Percentiles rank a stretch among this genome's conserved stretches.
These are phyloP conservation scores for Metschnikowia bowlesiae DNA, from an alignment of 805 yeast species.

Conservation along the genomic window DNA sequence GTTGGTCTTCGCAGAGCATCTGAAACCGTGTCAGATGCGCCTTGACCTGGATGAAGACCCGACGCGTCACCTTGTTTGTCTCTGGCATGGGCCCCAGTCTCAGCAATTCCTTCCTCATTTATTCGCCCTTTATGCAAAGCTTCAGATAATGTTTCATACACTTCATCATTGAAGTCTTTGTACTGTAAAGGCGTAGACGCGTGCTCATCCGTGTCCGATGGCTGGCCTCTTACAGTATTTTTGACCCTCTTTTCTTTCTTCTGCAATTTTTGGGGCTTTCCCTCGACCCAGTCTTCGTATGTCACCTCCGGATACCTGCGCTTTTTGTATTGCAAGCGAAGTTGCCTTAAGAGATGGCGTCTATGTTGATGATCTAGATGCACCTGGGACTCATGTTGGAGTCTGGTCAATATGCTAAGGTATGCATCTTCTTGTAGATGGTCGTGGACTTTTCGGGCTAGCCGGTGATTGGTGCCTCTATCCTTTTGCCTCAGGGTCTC, in stretches of 20 bases:
- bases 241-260: background rate
- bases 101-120: background rate
- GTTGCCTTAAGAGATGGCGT: slow-evolving; percentile 16
- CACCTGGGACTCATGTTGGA: slow-evolving; percentile 1
- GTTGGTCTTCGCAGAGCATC: background rate
- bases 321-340: slow-evolving; percentile 7
- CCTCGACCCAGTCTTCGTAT: slow-evolving; percentile 14
- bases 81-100: background rate
- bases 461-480: background rate
- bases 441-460: background rate
- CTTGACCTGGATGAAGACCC: background rate
- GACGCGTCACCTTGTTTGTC: background rate
- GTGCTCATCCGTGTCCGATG: background rate
- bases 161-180: background rate
- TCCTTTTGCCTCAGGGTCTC: slow-evolving; percentile 1
- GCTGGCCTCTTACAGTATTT: background rate
- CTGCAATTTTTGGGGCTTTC: background rate
- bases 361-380: slow-evolving; percentile 4
- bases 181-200: background rate
- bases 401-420: background rate
- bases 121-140: background rate
- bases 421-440: background rate
- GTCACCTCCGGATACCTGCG: slow-evolving; percentile 14
- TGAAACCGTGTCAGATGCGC: background rate
- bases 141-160: background rate